phyloP scores from a whole-genome alignment of 1,284 basidiomycete genomes.

The Cryptococcus sp. region DNA sequence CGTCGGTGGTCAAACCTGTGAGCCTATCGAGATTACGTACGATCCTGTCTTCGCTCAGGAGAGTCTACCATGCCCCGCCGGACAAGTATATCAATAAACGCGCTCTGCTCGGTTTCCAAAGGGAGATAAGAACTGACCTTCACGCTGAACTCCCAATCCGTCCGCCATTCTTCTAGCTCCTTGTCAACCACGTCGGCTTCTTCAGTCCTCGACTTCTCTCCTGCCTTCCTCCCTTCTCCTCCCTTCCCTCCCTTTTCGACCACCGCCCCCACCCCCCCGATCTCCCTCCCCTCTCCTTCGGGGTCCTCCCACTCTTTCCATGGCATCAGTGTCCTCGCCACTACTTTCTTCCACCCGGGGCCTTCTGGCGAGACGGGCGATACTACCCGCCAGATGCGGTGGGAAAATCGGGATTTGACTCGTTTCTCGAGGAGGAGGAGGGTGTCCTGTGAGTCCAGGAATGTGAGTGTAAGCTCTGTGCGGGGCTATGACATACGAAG shows the following conservation, averaged over 20 bases:
- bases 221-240: neutral
- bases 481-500: neutral
- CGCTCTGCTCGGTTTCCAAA: neutral
- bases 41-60: slow-evolving; percentile 39
- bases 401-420: slow-evolving; percentile 92
- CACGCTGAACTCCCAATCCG: slow-evolving; percentile 60
- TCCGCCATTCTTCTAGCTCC: slow-evolving; percentile 37
- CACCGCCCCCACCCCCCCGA: neutral
- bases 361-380: slow-evolving; percentile 55
- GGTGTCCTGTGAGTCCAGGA: slow-evolving; percentile 58
- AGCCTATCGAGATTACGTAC: slow-evolving; percentile 53
- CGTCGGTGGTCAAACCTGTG: slow-evolving; percentile 64
- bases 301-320: slow-evolving; percentile 22
- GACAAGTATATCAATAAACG: neutral
- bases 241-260: neutral
- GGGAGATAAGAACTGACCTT: slow-evolving; percentile 50
- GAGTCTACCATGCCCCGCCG: slow-evolving; percentile 28
- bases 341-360: slow-evolving; percentile 55
- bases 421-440: slow-evolving; percentile 86
- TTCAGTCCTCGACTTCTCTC: neutral
- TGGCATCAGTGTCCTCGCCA: slow-evolving; percentile 52
- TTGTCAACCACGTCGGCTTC: slow-evolving; percentile 48
- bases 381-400: slow-evolving; percentile 73
- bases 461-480: neutral
- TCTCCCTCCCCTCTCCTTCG: neutral